These are phyloP conservation scores for Neurospora intermedia DNA, from an alignment of 495 filamentous ascomycete genomes.

Conservation along the genomic window DNA sequence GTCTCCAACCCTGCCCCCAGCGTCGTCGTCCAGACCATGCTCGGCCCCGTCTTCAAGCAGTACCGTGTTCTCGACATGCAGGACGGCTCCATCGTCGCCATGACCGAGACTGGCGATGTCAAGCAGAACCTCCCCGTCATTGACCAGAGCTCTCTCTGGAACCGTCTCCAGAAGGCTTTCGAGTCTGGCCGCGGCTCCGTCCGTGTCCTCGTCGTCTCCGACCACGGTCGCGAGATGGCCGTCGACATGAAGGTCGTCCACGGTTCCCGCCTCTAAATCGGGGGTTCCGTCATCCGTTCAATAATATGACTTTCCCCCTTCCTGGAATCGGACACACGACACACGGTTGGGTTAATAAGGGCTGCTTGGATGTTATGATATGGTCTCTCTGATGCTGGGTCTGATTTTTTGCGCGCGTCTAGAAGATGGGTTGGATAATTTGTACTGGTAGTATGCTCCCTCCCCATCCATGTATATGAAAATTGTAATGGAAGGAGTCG, in stretches of 20 bases:
- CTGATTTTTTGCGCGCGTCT: not conserved
- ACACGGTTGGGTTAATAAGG: not conserved
- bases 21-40: constrained; percentile 98
- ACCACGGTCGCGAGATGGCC: constrained; percentile 86
- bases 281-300: not conserved
- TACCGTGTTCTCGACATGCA: constrained; percentile 98
- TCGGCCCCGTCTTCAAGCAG: constrained; percentile 99
- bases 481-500: constrained; percentile 26
- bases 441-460: constrained; percentile 8
- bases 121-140: constrained; percentile 92
- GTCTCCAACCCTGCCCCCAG: constrained; percentile 92
- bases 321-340: not conserved
- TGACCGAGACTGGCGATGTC: constrained; percentile 70
- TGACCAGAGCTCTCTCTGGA: constrained; percentile 81
- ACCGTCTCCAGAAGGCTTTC: constrained; percentile 74
- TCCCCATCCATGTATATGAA: constrained; percentile 21
- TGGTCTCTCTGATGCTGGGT: not conserved
- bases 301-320: not conserved
- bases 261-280: constrained; percentile 43
- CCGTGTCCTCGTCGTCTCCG: constrained; percentile 90
- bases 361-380: not conserved
- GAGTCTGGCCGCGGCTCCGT: constrained; percentile 86
- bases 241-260: constrained; percentile 99
- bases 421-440: constrained; percentile 1
- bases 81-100: constrained; percentile 54